Evolutionary conservation across 306 rosid species (phyloP).

Genomic region (Clitoria ternatea): DNA sequence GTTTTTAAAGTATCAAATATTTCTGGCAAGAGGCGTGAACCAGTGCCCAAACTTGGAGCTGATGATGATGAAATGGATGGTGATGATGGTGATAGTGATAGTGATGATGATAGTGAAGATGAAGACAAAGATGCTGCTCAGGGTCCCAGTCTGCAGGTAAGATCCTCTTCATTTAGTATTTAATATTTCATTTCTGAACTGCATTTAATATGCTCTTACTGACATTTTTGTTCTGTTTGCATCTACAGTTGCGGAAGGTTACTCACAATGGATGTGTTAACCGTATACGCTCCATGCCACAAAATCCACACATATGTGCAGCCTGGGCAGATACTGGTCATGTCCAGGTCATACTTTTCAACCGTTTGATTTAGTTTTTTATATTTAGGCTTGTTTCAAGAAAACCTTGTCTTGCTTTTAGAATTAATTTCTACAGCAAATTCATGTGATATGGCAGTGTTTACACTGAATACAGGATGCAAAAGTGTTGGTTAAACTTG

Average conservation of each 20-base stretch:
- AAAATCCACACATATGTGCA: constrained; percentile 88
- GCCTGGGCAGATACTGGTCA: constrained; percentile 84
- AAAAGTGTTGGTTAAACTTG: not conserved
- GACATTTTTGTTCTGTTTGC: constrained; percentile 13
- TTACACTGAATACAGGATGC: not conserved
- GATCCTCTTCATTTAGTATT: constrained; percentile 5
- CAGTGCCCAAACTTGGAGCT: constrained; percentile 49
- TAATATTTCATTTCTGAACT: constrained; percentile 1
- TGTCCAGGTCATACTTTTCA: constrained; percentile 62
- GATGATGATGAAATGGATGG: constrained; percentile 62
- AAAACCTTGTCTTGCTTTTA: not conserved
- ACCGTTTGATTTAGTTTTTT: not conserved
- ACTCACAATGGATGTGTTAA: constrained; percentile 79
- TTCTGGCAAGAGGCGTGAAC: constrained; percentile 80
- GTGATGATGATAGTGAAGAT: constrained; percentile 59
- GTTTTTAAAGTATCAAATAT: constrained; percentile 77
- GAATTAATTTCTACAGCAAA: not conserved
- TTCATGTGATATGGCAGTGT: not conserved
- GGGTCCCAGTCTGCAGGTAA: constrained; percentile 69
- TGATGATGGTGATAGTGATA: constrained; percentile 64
- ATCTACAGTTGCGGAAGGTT: constrained; percentile 70
- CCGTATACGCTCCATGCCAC: constrained; percentile 87
- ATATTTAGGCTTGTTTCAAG: not conserved
- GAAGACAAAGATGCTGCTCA: constrained; percentile 42
- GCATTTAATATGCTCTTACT: constrained; percentile 1